Base-by-base conservation (phyloP, 2,329 filamentous ascomycete species). In the Penicillium griseofulvum region DNA sequence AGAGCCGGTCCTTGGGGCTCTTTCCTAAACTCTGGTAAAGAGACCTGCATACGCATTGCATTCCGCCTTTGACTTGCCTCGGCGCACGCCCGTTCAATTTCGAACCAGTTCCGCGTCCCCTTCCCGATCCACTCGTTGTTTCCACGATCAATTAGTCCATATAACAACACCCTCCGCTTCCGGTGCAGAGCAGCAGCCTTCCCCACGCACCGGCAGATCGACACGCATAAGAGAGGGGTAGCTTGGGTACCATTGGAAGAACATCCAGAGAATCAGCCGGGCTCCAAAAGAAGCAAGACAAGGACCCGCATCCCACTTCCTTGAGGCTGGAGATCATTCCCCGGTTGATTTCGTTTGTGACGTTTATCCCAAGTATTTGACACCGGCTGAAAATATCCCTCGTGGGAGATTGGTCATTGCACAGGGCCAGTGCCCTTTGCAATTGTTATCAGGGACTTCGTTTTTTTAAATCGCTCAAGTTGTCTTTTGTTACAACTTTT, bases 131-230 rank as follows among this genome's bases (percentile, higher is more conserved):
- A 52, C 49, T 41, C 54, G 57, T 46, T 62, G 45, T 56, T 56
- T 57, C 47, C 56, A 48, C 63, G 48, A 60, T 65, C 69, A 70
- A 68, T 68, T 67, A 65, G 67, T 54, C 58, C 56, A 58, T 58
- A 64, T 67, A 58, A 58, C 65, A 68, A 64, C 60, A 49, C 57
- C 53, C 62, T 52, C 59, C 56, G 59, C 58, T 59, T 59, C 60
- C 48, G 26, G 54, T 67, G 66, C 64, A 66, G 65, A 58, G 54
- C 59, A 59, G 55, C 66, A 71, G 68, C 66, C 70, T 71, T 64
- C 69, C 67, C 69, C 66, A 66, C 70, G 65, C 58, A 66, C 57
- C 57, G 65, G 58, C 64, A 64, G 66, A 71, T 71, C 67, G 59
- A 61, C 68, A 55, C 58, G 51, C 59, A 52, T 50, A 67, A 65